phyloP scores from a whole-genome alignment of 768 basidiomycete species.

The Podaxis mareebaensis region DNA sequence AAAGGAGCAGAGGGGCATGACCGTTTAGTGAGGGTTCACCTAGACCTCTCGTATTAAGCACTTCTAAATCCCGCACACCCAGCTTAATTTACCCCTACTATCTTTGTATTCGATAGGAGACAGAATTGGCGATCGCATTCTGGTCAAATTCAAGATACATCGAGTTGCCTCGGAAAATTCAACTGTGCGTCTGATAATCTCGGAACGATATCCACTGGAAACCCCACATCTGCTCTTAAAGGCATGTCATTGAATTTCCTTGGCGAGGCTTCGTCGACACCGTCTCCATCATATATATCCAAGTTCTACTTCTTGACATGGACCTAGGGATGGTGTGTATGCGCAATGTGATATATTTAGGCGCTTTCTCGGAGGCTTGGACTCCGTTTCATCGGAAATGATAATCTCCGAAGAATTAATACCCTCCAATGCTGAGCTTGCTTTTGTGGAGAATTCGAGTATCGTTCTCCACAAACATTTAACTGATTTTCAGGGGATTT shows the following conservation, averaged over 20 bases:
- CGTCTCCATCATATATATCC: not conserved
- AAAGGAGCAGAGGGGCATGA: conserved; percentile 29
- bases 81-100: not conserved
- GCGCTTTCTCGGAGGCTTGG: conserved; percentile 17
- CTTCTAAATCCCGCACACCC: not conserved
- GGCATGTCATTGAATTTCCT: not conserved
- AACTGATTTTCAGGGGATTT: not conserved
- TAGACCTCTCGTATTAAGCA: not conserved
- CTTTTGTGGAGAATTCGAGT: not conserved
- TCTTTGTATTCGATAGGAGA: not conserved
- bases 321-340: not conserved
- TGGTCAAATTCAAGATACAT: too few species aligned
- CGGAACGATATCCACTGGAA: too few species aligned
- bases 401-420: too few species aligned
- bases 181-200: too few species aligned
- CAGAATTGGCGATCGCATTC: too few species aligned
- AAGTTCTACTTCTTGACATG: too few species aligned
- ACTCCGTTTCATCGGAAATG: not conserved
- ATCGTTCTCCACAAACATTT: not conserved
- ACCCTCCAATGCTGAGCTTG: not conserved
- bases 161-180: too few species aligned
- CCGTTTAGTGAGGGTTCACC: not conserved
- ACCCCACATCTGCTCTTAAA: too few species aligned
- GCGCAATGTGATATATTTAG: conserved; percentile 13
- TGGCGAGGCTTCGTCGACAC: not conserved